Evolutionary conservation across 163 green algal species (phyloP).

Genomic region (Volvox carteri): DNA sequence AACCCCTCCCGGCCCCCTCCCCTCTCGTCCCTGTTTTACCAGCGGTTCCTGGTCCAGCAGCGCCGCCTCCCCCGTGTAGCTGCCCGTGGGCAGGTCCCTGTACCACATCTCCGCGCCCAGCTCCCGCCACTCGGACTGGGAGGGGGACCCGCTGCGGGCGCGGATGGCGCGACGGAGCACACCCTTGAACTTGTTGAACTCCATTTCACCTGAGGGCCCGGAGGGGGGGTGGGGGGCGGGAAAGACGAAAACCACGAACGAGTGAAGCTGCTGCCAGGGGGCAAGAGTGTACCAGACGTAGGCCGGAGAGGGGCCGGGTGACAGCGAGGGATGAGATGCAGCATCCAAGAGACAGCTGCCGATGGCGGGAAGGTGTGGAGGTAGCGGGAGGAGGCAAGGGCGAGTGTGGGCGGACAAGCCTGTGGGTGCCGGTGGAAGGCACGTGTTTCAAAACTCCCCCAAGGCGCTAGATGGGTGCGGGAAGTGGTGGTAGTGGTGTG

Average conservation of each 20-base stretch:
- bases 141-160: neutral
- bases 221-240: too few relatives aligned
- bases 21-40: neutral
- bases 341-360: neutral
- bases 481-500: too few relatives aligned
- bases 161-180: constrained; percentile 30
- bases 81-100: constrained; percentile 6
- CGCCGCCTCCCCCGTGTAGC: constrained; percentile 25
- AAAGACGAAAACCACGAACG: too few relatives aligned
- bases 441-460: too few relatives aligned
- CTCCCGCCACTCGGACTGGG: constrained; percentile 39
- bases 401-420: too few relatives aligned
- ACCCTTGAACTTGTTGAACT: constrained; percentile 67
- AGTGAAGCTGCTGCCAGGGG: too few relatives aligned
- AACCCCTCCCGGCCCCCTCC: neutral
- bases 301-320: too few relatives aligned
- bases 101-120: neutral
- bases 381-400: too few relatives aligned
- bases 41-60: neutral
- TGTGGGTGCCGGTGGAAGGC: too few relatives aligned
- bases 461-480: too few relatives aligned
- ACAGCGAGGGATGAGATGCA: neutral
- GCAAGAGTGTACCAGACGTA: too few relatives aligned
- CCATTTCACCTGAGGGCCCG: constrained; percentile 61
- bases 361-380: neutral